Percentiles rank a stretch among this genome's conserved stretches.
Conservation (phyloP, 306 rosid genomes). For the Medicago arabica region DNA sequence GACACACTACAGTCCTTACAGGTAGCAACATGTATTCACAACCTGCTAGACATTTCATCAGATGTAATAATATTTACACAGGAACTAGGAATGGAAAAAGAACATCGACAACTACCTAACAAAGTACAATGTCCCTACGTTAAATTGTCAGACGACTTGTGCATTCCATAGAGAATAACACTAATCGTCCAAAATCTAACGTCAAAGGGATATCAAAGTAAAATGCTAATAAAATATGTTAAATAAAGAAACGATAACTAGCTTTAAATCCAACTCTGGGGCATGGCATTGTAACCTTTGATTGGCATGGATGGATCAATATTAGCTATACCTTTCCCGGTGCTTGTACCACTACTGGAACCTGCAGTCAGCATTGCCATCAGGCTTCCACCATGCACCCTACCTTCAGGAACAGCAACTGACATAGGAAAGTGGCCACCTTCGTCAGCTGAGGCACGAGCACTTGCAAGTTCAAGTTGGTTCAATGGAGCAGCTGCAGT, state of each 20-base stretch:
- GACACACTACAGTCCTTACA: slow-evolving; percentile 56
- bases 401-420: slow-evolving; percentile 70
- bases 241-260: slow-evolving; percentile 44
- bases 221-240: slow-evolving; percentile 46
- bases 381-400: slow-evolving; percentile 95
- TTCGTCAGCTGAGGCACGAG: slow-evolving; percentile 44
- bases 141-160: slow-evolving; percentile 40
- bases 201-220: slow-evolving; percentile 47
- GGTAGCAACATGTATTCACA: slow-evolving; percentile 59
- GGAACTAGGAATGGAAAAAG: slow-evolving; percentile 16
- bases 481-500: slow-evolving; percentile 29
- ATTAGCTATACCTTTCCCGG: slow-evolving; percentile 36
- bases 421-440: slow-evolving; percentile 45
- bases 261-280: slow-evolving; percentile 68
- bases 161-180: slow-evolving; percentile 49
- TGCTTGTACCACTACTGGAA: slow-evolving; percentile 56
- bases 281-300: slow-evolving; percentile 47
- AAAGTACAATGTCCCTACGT: slow-evolving; percentile 49
- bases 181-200: slow-evolving; percentile 39
- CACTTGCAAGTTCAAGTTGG: slow-evolving; percentile 42
- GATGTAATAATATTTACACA: slow-evolving; percentile 69
- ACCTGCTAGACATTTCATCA: slow-evolving; percentile 51
- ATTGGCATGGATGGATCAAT: slow-evolving; percentile 49
- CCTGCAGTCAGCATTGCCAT: slow-evolving; percentile 66
- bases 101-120: slow-evolving; percentile 61